These are phyloP conservation scores for Yueomyces sp. DNA, from an alignment of 1,139 yeast genomes.

Conservation along the genomic window DNA sequence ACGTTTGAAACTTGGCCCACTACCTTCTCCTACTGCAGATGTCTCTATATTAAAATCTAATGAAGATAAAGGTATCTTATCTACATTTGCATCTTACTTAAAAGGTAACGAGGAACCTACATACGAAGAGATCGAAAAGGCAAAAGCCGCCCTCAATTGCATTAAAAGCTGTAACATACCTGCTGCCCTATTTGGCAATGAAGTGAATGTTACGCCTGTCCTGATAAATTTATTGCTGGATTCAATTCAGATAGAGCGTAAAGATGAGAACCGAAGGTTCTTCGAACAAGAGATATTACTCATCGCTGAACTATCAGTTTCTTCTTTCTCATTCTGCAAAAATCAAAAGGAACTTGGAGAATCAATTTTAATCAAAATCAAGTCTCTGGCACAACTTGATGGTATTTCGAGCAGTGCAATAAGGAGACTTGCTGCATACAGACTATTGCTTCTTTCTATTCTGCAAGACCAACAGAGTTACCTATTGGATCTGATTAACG, in stretches of 20 bases:
- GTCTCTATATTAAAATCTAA: constrained; percentile 49
- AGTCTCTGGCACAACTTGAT: constrained; percentile 9
- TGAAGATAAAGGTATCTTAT: constrained; percentile 60
- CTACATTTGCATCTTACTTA: constrained; percentile 83
- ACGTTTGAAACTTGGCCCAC: constrained; percentile 34
- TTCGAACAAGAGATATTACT: constrained; percentile 47
- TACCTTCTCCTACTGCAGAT: constrained; percentile 56
- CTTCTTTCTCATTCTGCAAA: constrained; percentile 35
- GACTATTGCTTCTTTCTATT: constrained; percentile 20
- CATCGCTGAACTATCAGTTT: constrained; percentile 41
- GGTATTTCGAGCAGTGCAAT: constrained; percentile 14
- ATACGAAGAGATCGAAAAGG: constrained; percentile 79
- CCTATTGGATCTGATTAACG: constrained; percentile 9
- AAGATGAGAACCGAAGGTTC: constrained; percentile 29
- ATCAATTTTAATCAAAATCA: constrained; percentile 12
- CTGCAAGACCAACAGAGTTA: constrained; percentile 11
- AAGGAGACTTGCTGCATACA: constrained; percentile 20
- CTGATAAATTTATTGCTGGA: constrained; percentile 25
- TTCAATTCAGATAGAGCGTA: constrained; percentile 18
- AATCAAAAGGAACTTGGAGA: constrained; percentile 26
- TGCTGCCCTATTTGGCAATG: constrained; percentile 19
- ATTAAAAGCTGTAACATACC: constrained; percentile 48
- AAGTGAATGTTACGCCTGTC: constrained; percentile 10
- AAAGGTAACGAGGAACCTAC: constrained; percentile 93
- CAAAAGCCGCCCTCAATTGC: constrained; percentile 74